Conservation (phyloP, 768 basidiomycete species). For the Tulasnella sp. region DNA sequence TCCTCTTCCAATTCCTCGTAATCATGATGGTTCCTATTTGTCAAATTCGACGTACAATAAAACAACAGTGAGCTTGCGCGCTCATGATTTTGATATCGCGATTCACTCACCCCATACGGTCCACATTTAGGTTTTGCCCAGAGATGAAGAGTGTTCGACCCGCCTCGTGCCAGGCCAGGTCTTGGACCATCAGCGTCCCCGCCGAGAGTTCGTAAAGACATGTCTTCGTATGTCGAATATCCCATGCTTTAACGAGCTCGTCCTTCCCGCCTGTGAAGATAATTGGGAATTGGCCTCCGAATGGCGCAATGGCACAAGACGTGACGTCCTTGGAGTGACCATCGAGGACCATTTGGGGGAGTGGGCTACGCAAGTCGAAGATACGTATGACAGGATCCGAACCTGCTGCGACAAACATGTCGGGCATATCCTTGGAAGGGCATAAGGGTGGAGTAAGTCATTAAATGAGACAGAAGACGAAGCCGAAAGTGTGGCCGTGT, state of each 20-base stretch:
- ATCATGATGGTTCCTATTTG: neutral
- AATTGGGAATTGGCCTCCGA: neutral
- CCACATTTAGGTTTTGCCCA: neutral
- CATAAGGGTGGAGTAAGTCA: neutral
- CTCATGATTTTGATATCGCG: no score
- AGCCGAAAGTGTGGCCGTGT: neutral
- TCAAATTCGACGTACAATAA: neutral
- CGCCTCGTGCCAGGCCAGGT: neutral
- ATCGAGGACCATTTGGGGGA: conserved; percentile 2
- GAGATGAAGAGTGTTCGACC: neutral
- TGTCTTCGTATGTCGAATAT: conserved; percentile 5
- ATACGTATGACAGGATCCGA: neutral
- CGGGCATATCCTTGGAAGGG: neutral
- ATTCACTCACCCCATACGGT: neutral
- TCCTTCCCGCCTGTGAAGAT: conserved; percentile 8
- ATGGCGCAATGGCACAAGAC: neutral
- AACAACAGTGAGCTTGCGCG: no score
- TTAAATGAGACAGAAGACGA: neutral
- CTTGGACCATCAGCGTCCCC: neutral
- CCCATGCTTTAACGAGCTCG: conserved; percentile 8
- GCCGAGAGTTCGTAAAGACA: conserved; percentile 9
- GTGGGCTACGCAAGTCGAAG: neutral
- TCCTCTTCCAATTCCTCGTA: neutral
- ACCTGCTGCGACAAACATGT: conserved; percentile 3
- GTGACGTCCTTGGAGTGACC: neutral